Base-by-base conservation (phyloP, 225 moss, liverwort and hornwort genomes). In the Bryoerythrophyllum caledonicum region DNA sequence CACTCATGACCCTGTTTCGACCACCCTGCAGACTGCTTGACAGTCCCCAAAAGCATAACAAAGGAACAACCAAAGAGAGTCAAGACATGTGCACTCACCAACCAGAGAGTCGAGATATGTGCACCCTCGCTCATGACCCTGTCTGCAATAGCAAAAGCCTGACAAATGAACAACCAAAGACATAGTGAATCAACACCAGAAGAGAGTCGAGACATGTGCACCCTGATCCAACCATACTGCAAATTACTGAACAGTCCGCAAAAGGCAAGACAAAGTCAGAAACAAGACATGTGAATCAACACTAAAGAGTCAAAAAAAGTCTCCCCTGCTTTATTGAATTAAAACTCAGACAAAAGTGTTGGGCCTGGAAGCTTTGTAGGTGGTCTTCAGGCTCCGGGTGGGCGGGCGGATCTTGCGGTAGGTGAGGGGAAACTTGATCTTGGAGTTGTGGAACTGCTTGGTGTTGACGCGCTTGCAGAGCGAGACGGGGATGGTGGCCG, bases 391-490 rank as follows among this genome's bases (percentile, higher is more conserved):
- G 70, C 76, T 91, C 74, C 89, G 82, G 71, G 83, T 83, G 2
- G 91, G 89, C 63, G 93, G 93, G 71, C 93, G 85, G 76, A 91
- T 91, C 84, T 89, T 91, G 72, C 89, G 83, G 78, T 82, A 86
- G 32, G 89, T 89, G 76, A 94, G 57, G 7, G 88, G 94, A 71
- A 94, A 94, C 62, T 91, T 94, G 73, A 94, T 91, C 64, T 88
- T 83, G 20, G 94, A 85, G 58, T 87, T 82, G 52, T 94, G 91
- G 58, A 91, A 94, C 67, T 94, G 91, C 84, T 90, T 90, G 3
- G 94, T 90, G 68, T 90, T 94, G 72, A 84, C 94, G 28, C 91
- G 86, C 85, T 91, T 94, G 84, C 94, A 94, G 25, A 91, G 82
- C 10, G 83, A 60, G 6, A 83, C 85, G 7, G 94, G 91, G 14